Evolutionary conservation across 2,329 filamentous ascomycete species (phyloP).

Genomic region (Hirsutella rhossiliensis): DNA sequence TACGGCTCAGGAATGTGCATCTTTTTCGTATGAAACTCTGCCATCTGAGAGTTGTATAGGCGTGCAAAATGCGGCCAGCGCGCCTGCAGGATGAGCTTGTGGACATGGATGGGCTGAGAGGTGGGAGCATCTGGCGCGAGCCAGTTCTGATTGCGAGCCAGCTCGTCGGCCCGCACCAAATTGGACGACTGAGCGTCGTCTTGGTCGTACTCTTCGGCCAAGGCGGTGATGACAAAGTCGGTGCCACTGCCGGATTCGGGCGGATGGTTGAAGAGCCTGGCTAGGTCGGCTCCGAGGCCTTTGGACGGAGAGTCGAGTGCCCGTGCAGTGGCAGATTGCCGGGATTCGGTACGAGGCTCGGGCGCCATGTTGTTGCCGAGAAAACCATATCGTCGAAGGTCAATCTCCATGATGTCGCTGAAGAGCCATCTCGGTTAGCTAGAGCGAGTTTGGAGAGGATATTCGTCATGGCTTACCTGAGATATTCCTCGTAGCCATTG

Average conservation of each 20-base stretch:
- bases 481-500: slow-evolving; percentile 73
- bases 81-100: slow-evolving; percentile 85
- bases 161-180: slow-evolving; percentile 32
- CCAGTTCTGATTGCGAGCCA: slow-evolving; percentile 37
- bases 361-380: slow-evolving; percentile 63
- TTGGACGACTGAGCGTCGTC: slow-evolving; percentile 48
- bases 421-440: neutral
- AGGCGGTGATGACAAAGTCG: slow-evolving; percentile 84
- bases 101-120: slow-evolving; percentile 82
- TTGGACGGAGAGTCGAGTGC: slow-evolving; percentile 43
- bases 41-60: slow-evolving; percentile 88
- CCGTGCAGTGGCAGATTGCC: slow-evolving; percentile 35
- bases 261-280: slow-evolving; percentile 73
- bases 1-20: slow-evolving; percentile 98
- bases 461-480: slow-evolving; percentile 38
- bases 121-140: slow-evolving; percentile 50
- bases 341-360: slow-evolving; percentile 37
- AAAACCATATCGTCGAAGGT: slow-evolving; percentile 82
- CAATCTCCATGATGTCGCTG: slow-evolving; percentile 83
- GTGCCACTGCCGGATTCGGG: slow-evolving; percentile 77
- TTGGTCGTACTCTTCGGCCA: slow-evolving; percentile 63
- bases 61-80: slow-evolving; percentile 95
- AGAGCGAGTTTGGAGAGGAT: neutral
- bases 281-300: slow-evolving; percentile 73
- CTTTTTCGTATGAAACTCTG: slow-evolving; percentile 90